Conservation (phyloP, 176 grass and related monocot species). For the Elymus sibiricus region DNA sequence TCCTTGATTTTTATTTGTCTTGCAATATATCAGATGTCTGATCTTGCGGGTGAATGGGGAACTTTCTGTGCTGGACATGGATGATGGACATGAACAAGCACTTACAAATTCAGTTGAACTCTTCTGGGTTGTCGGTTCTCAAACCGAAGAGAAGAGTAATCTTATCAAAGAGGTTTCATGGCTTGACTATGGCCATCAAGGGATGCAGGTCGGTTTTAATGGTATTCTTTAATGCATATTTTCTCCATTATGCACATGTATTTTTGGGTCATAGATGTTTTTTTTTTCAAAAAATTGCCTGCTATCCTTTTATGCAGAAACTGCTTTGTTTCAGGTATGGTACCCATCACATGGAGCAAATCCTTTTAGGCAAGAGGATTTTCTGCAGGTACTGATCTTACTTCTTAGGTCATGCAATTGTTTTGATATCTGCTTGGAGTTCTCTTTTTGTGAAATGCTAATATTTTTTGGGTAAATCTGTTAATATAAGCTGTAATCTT, state of each 20-base stretch:
- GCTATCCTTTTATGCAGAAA: background rate
- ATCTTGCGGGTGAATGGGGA: conserved; percentile 94
- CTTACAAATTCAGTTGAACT: conserved; percentile 93
- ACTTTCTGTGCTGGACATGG: conserved; percentile 93
- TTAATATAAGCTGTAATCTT: background rate
- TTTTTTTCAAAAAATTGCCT: background rate
- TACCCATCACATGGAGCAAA: conserved; percentile 81
- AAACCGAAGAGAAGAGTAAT: conserved; percentile 80
- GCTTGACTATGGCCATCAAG: conserved; percentile 96
- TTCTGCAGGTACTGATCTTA: conserved; percentile 76
- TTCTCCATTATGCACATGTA: background rate
- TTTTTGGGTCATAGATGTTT: background rate
- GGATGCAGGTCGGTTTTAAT: conserved; percentile 84
- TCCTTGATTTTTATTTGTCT: conserved; percentile 31
- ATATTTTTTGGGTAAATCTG: background rate
- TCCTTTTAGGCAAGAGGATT: conserved; percentile 96
- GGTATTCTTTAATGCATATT: conserved; percentile 3
- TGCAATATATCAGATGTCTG: conserved; percentile 72
- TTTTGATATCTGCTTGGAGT: conserved; percentile 24
- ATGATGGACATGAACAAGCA: conserved; percentile 84
- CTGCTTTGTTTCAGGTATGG: conserved; percentile 79
- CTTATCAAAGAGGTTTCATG: conserved; percentile 99
- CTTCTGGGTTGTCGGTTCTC: conserved; percentile 91
- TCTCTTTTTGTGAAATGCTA: background rate
- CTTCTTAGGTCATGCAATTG: background rate